Evolutionary conservation across 345 rosid species (phyloP).

Genomic region (Aethionema arabicum): DNA sequence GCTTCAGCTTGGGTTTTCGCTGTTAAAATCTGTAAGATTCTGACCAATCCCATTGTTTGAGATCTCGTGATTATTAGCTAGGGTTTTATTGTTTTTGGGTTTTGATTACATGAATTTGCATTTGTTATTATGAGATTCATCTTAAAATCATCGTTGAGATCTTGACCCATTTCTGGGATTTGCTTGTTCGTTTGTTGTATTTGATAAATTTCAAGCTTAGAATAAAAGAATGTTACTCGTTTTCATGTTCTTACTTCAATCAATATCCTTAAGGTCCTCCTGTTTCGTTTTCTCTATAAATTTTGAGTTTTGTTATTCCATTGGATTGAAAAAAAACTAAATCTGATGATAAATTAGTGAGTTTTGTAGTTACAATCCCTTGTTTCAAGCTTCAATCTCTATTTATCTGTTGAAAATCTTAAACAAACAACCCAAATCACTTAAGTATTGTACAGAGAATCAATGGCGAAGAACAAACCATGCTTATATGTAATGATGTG

Average conservation of each 20-base stretch:
- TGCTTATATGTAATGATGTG: background rate
- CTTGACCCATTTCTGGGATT: constrained; percentile 8
- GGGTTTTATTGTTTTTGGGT: background rate
- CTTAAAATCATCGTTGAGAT: background rate
- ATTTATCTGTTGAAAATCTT: background rate
- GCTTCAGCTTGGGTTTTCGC: constrained; percentile 18
- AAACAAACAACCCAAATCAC: background rate
- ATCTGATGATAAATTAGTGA: background rate
- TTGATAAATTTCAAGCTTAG: constrained; percentile 18
- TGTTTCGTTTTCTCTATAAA: background rate
- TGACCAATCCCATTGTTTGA: background rate
- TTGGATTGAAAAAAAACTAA: constrained; percentile 10
- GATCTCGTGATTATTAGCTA: constrained; percentile 6
- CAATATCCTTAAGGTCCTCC: background rate
- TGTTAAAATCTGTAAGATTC: constrained; percentile 21
- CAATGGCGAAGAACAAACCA: background rate
- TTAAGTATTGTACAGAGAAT: background rate
- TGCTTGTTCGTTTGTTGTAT: constrained; percentile 20
- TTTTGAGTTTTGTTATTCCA: constrained; percentile 1
- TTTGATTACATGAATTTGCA: background rate
- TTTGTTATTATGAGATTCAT: background rate
- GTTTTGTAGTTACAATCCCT: background rate
- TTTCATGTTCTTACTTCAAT: constrained; percentile 23
- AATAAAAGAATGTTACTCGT: constrained; percentile 17
- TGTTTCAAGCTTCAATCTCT: constrained; percentile 11